A percentile compares a stretch with the other conserved stretches of the same genome.
Conservation (phyloP, 139 green algal genomes). For the Pleodorina starrii region DNA sequence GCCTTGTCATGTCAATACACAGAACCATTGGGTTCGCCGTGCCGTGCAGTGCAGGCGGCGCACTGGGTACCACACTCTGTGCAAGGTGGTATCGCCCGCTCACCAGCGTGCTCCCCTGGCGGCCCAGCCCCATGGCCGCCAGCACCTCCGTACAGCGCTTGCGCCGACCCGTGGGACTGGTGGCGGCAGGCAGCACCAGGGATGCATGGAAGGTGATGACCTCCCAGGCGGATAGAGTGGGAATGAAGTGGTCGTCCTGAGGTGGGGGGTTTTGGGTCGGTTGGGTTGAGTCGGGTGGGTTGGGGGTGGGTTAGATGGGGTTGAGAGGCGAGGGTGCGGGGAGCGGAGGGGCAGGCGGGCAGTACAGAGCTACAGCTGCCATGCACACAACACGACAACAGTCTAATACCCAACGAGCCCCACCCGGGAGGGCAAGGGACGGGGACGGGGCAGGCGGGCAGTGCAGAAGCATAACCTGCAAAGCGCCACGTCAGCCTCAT, state of each 20-base stretch:
- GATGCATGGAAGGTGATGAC: conserved; percentile 64
- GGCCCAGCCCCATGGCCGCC: conserved; percentile 58
- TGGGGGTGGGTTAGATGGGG: not conserved
- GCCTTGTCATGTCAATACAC: too few relatives aligned
- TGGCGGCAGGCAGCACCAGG: conserved; percentile 58
- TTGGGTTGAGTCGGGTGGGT: not conserved
- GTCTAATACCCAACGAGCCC: too few relatives aligned
- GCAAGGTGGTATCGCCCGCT: too few relatives aligned
- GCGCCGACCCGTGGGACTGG: not conserved
- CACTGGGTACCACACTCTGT: too few relatives aligned
- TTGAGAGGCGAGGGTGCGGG: not conserved
- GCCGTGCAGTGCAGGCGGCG: too few relatives aligned
- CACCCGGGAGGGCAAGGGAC: too few relatives aligned
- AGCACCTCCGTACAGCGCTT: conserved; percentile 60
- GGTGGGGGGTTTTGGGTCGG: not conserved
- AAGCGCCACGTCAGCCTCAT: not conserved
- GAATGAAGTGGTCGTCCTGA: conserved; percentile 78
- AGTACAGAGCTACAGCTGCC: too few relatives aligned
- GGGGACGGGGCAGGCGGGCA: not conserved
- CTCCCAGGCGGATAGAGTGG: conserved; percentile 69
- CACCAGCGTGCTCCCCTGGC: conserved; percentile 61
- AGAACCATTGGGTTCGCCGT: too few relatives aligned
- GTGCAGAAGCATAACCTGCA: not conserved
- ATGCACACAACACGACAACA: too few relatives aligned
- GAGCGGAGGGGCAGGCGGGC: not conserved